A percentile compares a stretch with the other conserved stretches of the same genome.
Conservation (phyloP, 192 early-diverging fungal species). For the Gigaspora rosea region DNA sequence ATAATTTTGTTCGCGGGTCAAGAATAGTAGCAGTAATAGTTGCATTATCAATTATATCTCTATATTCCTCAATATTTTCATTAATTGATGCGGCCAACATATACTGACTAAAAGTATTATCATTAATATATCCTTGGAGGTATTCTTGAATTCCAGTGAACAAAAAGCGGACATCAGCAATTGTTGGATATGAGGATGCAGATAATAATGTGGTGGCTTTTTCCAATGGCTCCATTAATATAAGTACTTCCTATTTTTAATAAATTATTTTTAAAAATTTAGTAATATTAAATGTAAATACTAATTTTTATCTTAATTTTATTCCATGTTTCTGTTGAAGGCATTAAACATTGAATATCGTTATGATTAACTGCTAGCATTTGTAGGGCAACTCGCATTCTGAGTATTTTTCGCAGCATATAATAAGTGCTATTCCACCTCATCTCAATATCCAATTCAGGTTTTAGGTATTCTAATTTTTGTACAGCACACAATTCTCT, state of each 20-base stretch:
- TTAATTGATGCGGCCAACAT: neutral
- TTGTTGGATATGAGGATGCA: slow-evolving; percentile 9
- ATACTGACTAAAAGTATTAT: slow-evolving; percentile 6
- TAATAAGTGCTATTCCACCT: too few species aligned
- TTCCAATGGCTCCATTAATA: slow-evolving; percentile 10
- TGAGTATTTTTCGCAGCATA: too few species aligned
- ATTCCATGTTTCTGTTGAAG: neutral
- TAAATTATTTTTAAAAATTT: neutral
- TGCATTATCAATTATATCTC: neutral
- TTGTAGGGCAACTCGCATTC: too few species aligned
- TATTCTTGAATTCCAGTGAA: neutral
- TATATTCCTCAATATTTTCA: neutral
- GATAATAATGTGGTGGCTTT: neutral
- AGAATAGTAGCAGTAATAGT: neutral
- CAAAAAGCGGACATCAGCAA: neutral
- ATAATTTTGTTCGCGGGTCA: neutral
- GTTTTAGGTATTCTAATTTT: slow-evolving; percentile 1
- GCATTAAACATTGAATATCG: neutral
- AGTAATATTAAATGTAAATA: neutral
- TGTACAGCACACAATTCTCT: neutral
- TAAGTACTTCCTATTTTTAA: neutral
- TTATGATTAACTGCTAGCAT: too few species aligned
- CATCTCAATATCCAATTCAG: neutral
- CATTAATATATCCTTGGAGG: neutral
- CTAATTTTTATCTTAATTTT: neutral